phyloP scores from a whole-genome alignment of 2,329 filamentous ascomycete genomes.

The Fusarium tanahbumbuense region DNA sequence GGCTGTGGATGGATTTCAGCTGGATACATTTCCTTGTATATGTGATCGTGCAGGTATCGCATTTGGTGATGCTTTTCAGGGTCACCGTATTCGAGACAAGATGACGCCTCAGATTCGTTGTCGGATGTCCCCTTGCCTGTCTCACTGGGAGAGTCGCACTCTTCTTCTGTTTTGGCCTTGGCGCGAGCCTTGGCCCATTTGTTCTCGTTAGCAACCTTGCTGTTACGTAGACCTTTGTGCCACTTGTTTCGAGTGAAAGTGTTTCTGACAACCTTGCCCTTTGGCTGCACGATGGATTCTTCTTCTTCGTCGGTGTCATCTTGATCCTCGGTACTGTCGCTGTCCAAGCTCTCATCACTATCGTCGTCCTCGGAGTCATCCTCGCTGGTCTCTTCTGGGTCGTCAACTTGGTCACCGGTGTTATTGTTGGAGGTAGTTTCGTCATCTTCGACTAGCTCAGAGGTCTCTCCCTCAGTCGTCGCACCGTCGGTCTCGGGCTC shows the following conservation, averaged over 20 bases:
- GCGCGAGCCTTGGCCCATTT: constrained; percentile 29
- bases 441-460: neutral
- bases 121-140: constrained; percentile 48
- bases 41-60: constrained; percentile 49
- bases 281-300: constrained; percentile 9
- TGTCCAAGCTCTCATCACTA: neutral
- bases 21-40: constrained; percentile 50
- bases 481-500: constrained; percentile 3
- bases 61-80: constrained; percentile 42
- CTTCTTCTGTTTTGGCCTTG: constrained; percentile 24
- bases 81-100: constrained; percentile 29
- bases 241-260: constrained; percentile 18
- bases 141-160: constrained; percentile 12
- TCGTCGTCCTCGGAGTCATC: neutral
- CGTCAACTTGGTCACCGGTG: neutral
- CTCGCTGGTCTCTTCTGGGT: neutral
- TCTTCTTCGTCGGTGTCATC: neutral
- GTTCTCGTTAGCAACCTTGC: constrained; percentile 37
- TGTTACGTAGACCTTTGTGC: constrained; percentile 39
- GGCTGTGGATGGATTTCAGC: constrained; percentile 33
- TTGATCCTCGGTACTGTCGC: neutral
- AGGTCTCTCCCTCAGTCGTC: neutral
- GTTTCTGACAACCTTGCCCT: constrained; percentile 3
- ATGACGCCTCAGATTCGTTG: constrained; percentile 32
- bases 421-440: neutral